These are phyloP conservation scores for Scedosporium minutisporum DNA, from an alignment of 2,329 filamentous ascomycete species.

Conservation along the genomic window DNA sequence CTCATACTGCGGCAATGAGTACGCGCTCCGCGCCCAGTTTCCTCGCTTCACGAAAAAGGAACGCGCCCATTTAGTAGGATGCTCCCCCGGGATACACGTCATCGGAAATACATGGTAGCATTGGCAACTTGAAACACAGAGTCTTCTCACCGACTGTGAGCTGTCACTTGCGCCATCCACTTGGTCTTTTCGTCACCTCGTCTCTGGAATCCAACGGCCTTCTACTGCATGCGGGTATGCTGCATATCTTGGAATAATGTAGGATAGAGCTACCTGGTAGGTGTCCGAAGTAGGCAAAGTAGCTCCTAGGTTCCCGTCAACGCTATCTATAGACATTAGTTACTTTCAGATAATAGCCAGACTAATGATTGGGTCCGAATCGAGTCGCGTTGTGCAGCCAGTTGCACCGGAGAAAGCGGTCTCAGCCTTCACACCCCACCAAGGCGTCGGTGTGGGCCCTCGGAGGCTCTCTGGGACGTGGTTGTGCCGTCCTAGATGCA, in stretches of 20 bases:
- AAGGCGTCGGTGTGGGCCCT: neutral
- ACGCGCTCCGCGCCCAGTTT: neutral
- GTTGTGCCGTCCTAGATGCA: neutral
- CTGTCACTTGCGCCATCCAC: neutral
- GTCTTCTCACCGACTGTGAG: neutral
- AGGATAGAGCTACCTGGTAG: neutral
- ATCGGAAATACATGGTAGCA: neutral
- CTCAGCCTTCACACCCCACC: neutral
- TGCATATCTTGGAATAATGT: neutral
- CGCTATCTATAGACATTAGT: neutral
- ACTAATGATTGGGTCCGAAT: neutral
- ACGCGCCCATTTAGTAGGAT: neutral
- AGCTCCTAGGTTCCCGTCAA: neutral
- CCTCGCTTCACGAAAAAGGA: neutral
- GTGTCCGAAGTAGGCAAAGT: neutral
- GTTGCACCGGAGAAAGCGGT: neutral
- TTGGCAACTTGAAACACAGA: neutral
- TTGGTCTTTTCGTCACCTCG: neutral
- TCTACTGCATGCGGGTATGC: neutral
- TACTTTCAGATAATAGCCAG: neutral
- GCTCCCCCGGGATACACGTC: too few species aligned
- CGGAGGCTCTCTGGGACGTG: neutral
- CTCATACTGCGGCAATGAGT: neutral
- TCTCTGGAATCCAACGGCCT: neutral
- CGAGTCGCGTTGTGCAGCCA: neutral